Base-by-base conservation (phyloP, 371 early-diverging fungal species). In the Dichotomocladium elegans region DNA sequence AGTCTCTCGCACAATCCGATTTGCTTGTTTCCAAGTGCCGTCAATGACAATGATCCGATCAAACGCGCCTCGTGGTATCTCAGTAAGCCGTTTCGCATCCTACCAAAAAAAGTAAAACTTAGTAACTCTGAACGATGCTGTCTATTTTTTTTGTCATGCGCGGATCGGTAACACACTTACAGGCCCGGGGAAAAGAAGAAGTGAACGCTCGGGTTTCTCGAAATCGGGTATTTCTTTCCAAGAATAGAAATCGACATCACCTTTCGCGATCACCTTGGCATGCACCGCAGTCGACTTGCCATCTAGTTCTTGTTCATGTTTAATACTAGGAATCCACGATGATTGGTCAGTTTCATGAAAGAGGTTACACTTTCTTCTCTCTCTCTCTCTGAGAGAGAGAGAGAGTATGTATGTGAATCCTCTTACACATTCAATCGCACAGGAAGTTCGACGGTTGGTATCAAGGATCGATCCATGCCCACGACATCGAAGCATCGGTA, bases 21-120 rank as follows among this genome's bases (percentile, higher is more conserved):
- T 80, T 3, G 93, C 93, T 58, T 95, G 97, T 28, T 74, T 68
- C 97, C 97, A 94, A 9, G 95, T 94, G 19, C 95, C 95, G 63
- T 94, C 97, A 49, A 95, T 85, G 4, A 96, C 95, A 42, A 93
- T 73, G 14, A 94, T 55, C 37, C 81, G 74, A 57, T 91, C 89
- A 60, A 90, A 92, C 2, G 84, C 69, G 15, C 57, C 63, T 19
- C 66, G 44, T 2, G 81, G 78, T 34, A 91, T 82, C 26, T 89
- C 77, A 1, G 73, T 64, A 4, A 91, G 64, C 6, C 81, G 79
- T 41, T 79, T 74, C 0, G 92, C 88, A 40, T 83, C 87, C 85
- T 89, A 69, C 27, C n/a, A 27, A 58, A 17, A 31, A 29, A 29
- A 44, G 33, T 29, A 41, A 21, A 30, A 44, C 25, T 26, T 60